Percentiles rank a stretch among this genome's conserved stretches.
Evolutionary conservation across 106 monocot genomes (phyloP).

Genomic region (Phalaenopsis aphrodite): DNA sequence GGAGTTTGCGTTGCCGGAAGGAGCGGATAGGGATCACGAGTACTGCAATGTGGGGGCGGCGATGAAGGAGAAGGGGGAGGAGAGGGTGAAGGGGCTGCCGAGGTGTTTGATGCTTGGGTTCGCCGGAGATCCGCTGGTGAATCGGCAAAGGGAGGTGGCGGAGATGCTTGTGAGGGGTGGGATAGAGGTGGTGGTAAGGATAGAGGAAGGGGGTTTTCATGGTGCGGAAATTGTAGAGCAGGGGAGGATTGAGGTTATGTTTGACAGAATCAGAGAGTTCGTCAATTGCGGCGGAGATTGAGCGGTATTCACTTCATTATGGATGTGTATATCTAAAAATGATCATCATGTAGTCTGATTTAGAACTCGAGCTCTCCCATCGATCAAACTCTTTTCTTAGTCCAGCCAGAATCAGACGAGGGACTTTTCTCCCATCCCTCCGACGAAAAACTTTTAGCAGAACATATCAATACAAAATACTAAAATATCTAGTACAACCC

Average conservation of each 20-base stretch:
- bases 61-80: neutral
- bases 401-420: no score
- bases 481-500: no score
- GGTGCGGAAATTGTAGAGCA: constrained; percentile 28
- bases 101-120: constrained; percentile 22
- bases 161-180: constrained; percentile 16
- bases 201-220: constrained; percentile 37
- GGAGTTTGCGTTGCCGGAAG: constrained; percentile 27
- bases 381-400: no score
- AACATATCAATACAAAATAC: no score
- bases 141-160: constrained; percentile 33
- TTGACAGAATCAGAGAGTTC: no score
- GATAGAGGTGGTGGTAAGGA: constrained; percentile 10
- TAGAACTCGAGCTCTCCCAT: no score
- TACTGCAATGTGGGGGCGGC: constrained; percentile 24
- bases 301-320: no score
- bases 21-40: constrained; percentile 29
- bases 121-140: constrained; percentile 34
- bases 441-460: no score
- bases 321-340: no score
- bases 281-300: no score
- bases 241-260: neutral
- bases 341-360: no score
- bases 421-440: no score
- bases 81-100: neutral